Evolutionary conservation across 2,329 filamentous ascomycete species (phyloP), one percentile per base, ranked within the genome.

Genomic region (Xylariaceae sp.): DNA sequence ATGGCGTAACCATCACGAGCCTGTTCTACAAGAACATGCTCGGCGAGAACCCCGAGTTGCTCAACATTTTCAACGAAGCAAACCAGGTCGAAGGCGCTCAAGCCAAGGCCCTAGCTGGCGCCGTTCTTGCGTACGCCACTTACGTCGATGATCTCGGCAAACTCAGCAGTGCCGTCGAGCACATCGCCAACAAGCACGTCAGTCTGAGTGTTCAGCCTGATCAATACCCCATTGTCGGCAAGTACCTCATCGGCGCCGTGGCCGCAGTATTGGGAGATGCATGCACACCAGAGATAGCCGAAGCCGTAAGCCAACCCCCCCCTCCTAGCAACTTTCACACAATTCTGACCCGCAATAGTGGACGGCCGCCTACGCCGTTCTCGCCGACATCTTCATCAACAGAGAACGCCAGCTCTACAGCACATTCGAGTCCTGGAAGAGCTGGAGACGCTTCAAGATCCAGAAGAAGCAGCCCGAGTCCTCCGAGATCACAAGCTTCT

Each of bases 161-260:
- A 17, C 78, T 92, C 3, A 72, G 72, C 10, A 78, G 81, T 37
- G 76, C 75, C 39, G 77, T 84, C 11, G 86, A 90, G 72, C 82
- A 86, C 67, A 91, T 93, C 64, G 87, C 86, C 59, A 84, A 91
- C 68, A 92, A 91, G 75, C 89, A 92, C 69, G 87, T 81, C 23
- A 88, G 84, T 1, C 79, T 92, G n/a, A 84, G 83, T 69, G 82
- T 92, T 68, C 75, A 78, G 64, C 80, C 88, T 0, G 86, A 85
- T 18, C 85, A 91, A 56, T 92, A 92, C 71, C 74, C 78, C 55
- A 81, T 90, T 37, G 88, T 92, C 1, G 89, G 87, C 48, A 80
- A 82, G 63, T 80, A 86, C 70, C 79, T 92, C 1, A 77, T 92
- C 15, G 81, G 79, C 53, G 86, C 88, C 1, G 88, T 92, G 74